Conservation (phyloP, 257 asterid genomes). For the Solanum corneliomulleri region DNA sequence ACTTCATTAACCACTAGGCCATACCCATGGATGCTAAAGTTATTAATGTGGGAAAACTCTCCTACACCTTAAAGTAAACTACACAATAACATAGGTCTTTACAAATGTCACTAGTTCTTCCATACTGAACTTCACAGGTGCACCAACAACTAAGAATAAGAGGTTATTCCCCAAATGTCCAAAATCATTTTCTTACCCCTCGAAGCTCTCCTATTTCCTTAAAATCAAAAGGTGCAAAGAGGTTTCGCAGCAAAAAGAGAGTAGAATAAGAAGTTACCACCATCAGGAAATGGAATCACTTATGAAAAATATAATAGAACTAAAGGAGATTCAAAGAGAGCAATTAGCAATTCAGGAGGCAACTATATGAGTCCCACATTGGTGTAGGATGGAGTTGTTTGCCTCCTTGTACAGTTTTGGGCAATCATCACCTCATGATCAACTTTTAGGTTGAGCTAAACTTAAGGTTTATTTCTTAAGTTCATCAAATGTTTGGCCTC, state of each 20-base stretch:
- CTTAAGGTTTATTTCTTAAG: background rate
- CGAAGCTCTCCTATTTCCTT: background rate
- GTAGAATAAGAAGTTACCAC: background rate
- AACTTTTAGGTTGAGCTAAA: background rate
- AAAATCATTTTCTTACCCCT: background rate
- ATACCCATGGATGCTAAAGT: background rate
- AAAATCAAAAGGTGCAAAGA: background rate
- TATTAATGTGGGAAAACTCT: background rate
- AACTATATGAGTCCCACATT: background rate
- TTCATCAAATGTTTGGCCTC: background rate
- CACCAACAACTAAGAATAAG: background rate
- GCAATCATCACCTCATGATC: background rate
- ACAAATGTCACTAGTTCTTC: background rate
- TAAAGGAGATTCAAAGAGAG: background rate
- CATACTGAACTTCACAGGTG: background rate
- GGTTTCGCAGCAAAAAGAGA: background rate
- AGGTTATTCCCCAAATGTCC: background rate
- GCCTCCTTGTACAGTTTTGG: background rate
- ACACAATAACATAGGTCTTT: background rate
- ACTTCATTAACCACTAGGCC: background rate
- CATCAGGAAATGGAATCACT: background rate
- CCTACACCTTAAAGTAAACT: background rate
- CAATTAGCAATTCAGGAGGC: background rate
- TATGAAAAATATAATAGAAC: background rate
- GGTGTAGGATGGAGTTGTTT: background rate